Base-by-base conservation (phyloP, 108 stramenopile species). In the Craspedostauros australis region DNA sequence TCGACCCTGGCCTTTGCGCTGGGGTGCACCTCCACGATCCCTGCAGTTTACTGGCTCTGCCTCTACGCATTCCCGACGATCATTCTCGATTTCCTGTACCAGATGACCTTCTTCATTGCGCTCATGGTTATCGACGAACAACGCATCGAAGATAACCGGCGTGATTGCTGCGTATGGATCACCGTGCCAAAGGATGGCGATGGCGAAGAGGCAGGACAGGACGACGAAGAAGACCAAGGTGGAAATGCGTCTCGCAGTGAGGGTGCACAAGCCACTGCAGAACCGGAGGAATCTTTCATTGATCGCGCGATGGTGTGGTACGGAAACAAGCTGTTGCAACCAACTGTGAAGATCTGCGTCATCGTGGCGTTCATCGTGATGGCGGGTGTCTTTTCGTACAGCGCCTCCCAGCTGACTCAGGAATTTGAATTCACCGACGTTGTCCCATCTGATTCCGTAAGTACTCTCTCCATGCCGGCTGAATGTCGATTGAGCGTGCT, bases 81-180 rank as follows among this genome's bases (percentile, higher is more conserved):
- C 19, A 1, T 54, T 27, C n/a, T 58, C 4, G 3, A n/a, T 30
- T 46, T 48, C 48, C n/a, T 53, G 3, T 49, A 49, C 19, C 58
- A 68, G 37, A 20, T 60, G 14, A 60, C 66, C 25, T 68, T 68
- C 28, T 54, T 68, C 27, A 33, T 68, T 24, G 57, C 51, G 1
- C 19, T 56, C 28, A 28, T 60, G 16, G 50, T 52, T 9, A 21
- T 70, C 12, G 60, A 70, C 26, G 68, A 61, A 42, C 33, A 33
- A 25, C 30, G 68, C 5, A 28, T 61, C 11, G 14, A 28, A 25
- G 53, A 40, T 16, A 48, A 42, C 1, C 45, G 61, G 4, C 52
- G 60, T 3, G 69, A 64, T 48, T 70, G 69, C 26, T 63, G 30
- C 21, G 22, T 46, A 18, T 70, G 69, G 38, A 26, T 70, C 29